Evolutionary conservation across 2,329 filamentous ascomycete species (phyloP), one percentile per base, ranked within the genome.

Genomic region (Colletotrichum musicola): DNA sequence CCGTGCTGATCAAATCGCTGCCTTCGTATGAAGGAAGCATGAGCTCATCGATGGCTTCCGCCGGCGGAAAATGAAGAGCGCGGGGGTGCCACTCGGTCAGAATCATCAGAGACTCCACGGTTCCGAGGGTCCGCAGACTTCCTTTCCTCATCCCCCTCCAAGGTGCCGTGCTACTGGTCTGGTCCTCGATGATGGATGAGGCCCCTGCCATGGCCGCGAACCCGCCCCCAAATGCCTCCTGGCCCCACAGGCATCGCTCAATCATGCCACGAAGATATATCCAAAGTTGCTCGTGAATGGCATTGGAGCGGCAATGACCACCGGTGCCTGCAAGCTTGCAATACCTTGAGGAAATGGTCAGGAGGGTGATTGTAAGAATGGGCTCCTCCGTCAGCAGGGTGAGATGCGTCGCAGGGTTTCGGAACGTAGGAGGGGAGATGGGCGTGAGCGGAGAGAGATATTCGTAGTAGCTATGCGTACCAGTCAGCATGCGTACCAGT

Each of bases 11-110:
- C 13, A 78, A 74, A 25, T 83, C 81, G 5, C 72, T 83, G 6
- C 83, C 81, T 27, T 89, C 86, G 58, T 88, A 88, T 46, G 84
- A 84, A 4, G 91, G 88, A 18, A 91, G 83, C 77, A 92, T 87
- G 6, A 92, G 81, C 77, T 93, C 92, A 56, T 92, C 89, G 2
- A 89, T 90, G 1, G 89, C 87, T 71, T 96, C 92, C 18, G 93
- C 91, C 1, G 93, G 92, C 3, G 96, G 96, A 75, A 98, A 99
- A 78, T 98, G 95, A 69, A 99, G 85, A 16, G 95, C 95, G 6
- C 95, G 90, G 4, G 96, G 96, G 78, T 98, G 95, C 95, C 96
- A 99, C 76, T 99, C 96, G 1, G 95, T 98, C 51, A 99, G 84
- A 27, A 99, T 91, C 85, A 99, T 90, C 38, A 99, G 82, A 40